Percentiles rank a stretch among this genome's conserved stretches.
Evolutionary conservation across 1,139 yeast species (phyloP).

Genomic region (Geotrichum macrosporum): DNA sequence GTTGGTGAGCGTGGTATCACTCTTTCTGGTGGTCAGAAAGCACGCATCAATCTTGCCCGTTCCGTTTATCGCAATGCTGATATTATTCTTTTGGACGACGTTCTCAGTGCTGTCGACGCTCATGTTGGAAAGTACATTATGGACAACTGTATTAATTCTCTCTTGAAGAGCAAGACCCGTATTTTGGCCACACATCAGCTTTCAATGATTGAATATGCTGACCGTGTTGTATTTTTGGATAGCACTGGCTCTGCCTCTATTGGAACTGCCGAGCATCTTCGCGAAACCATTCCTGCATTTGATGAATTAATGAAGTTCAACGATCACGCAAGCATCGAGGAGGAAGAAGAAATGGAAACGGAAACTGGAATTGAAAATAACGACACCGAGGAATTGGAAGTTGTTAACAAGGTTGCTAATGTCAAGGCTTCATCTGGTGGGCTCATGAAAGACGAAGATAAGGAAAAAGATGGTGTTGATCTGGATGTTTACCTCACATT

Average conservation of each 20-base stretch:
- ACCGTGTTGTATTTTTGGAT: conserved; percentile 61
- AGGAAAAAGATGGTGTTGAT: conserved; percentile 49
- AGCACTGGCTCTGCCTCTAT: conserved; percentile 60
- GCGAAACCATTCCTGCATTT: conserved; percentile 39
- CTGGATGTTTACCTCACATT: conserved; percentile 49
- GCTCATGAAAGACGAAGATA: conserved; percentile 48
- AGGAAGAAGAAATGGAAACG: conserved; percentile 36
- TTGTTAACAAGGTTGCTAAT: conserved; percentile 25
- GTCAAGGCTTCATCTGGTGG: conserved; percentile 25
- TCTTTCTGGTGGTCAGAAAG: conserved; percentile 90
- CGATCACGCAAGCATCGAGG: conserved; percentile 36
- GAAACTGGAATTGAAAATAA: conserved; percentile 25
- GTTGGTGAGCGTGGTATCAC: conserved; percentile 93
- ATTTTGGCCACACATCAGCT: conserved; percentile 82
- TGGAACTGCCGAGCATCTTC: conserved; percentile 56
- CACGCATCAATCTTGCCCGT: conserved; percentile 77
- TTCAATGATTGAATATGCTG: conserved; percentile 61
- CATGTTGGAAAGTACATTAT: conserved; percentile 81
- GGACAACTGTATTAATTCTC: conserved; percentile 61
- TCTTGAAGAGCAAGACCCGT: conserved; percentile 58
- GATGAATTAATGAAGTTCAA: conserved; percentile 51
- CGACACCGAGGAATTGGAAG: conserved; percentile 29
- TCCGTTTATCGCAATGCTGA: conserved; percentile 71
- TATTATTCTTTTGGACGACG: conserved; percentile 74
- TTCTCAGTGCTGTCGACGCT: conserved; percentile 89